Conservation (phyloP, 1,284 basidiomycete species). For the Entoloma clypeatum region DNA sequence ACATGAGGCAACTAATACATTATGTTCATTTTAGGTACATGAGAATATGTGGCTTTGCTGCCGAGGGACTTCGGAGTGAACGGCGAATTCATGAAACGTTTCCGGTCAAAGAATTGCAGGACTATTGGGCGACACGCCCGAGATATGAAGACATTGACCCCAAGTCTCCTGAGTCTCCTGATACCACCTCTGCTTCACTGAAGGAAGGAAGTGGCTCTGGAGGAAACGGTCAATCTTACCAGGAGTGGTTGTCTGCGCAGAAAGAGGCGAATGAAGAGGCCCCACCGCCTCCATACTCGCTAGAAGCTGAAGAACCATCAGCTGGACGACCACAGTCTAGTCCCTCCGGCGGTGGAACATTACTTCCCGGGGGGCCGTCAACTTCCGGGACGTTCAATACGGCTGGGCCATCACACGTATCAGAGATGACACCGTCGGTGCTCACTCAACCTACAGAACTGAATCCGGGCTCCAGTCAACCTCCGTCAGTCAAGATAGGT, state of each 20-base stretch:
- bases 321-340: slow-evolving; percentile 9
- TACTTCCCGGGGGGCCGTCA: neutral
- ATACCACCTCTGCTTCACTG: slow-evolving; percentile 28
- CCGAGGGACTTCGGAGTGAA: slow-evolving; percentile 61
- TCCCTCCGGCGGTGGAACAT: neutral
- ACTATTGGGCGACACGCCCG: slow-evolving; percentile 67
- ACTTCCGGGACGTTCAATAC: too few species aligned
- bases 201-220: slow-evolving; percentile 21
- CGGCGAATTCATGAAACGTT: slow-evolving; percentile 58
- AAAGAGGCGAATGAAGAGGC: slow-evolving; percentile 47
- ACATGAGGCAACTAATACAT: slow-evolving; percentile 3
- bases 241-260: slow-evolving; percentile 46
- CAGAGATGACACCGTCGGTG: neutral
- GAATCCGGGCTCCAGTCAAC: slow-evolving; percentile 8
- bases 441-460: neutral
- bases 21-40: slow-evolving; percentile 52
- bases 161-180: slow-evolving; percentile 24
- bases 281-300: slow-evolving; percentile 65
- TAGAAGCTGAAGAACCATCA: slow-evolving; percentile 44
- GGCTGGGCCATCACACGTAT: too few species aligned
- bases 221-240: slow-evolving; percentile 37
- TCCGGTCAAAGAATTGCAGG: slow-evolving; percentile 66
- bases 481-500: slow-evolving; percentile 18
- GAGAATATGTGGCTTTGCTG: slow-evolving; percentile 70
- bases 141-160: slow-evolving; percentile 45